These are phyloP conservation scores for Phytophthora tubulina DNA, from an alignment of 352 stramenopile genomes.

Conservation along the genomic window DNA sequence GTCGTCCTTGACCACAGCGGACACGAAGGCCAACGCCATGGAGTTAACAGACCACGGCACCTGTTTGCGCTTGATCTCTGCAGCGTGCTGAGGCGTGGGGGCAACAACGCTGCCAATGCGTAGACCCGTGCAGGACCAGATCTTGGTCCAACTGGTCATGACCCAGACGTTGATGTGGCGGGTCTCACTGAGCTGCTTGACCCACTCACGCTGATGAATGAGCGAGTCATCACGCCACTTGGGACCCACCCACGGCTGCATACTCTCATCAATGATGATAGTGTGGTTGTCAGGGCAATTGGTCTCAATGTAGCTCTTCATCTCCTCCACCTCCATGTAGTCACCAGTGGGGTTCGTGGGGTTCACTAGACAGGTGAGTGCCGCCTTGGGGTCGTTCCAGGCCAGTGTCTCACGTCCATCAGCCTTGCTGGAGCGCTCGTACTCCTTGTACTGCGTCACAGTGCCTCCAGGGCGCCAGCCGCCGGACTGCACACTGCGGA, in stretches of 20 bases:
- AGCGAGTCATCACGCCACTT: constrained; percentile 87
- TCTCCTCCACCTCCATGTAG: constrained; percentile 83
- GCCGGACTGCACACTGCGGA: constrained; percentile 79
- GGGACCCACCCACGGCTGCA: constrained; percentile 91
- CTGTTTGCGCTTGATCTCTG: constrained; percentile 91
- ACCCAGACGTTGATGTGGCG: constrained; percentile 91
- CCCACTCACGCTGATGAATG: constrained; percentile 90
- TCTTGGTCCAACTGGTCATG: constrained; percentile 94
- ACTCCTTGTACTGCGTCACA: constrained; percentile 90
- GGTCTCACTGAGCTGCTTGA: constrained; percentile 74
- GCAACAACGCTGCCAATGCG: constrained; percentile 90
- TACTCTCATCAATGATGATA: constrained; percentile 93
- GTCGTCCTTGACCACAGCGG: constrained; percentile 81
- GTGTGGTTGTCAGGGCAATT: constrained; percentile 88
- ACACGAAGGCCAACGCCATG: constrained; percentile 90
- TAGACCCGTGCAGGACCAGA: constrained; percentile 93
- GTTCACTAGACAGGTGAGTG: constrained; percentile 90
- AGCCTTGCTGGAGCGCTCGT: constrained; percentile 86
- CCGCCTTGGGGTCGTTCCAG: constrained; percentile 77
- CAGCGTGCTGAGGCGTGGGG: constrained; percentile 77
- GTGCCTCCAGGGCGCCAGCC: constrained; percentile 81
- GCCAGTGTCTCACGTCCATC: constrained; percentile 82
- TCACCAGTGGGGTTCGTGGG: constrained; percentile 92
- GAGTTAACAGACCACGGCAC: constrained; percentile 93
- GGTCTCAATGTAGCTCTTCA: constrained; percentile 91